Base-by-base conservation (phyloP, 192 early-diverging fungal genomes). In the Phycomyces nitens region DNA sequence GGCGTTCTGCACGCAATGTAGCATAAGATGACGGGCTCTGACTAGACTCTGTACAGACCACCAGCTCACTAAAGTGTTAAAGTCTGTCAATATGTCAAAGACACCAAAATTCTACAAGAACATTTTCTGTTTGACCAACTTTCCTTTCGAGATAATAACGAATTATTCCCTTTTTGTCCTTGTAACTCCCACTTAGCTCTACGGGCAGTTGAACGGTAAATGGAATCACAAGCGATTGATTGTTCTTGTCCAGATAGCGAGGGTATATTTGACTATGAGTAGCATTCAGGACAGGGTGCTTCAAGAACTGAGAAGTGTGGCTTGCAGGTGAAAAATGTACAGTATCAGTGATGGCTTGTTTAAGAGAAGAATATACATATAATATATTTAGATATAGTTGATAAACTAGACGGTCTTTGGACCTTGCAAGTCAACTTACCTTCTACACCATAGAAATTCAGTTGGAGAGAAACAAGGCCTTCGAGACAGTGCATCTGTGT, bases 81-180 rank as follows among this genome's bases (percentile, higher is more conserved):
- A 10, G 7, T 7, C 7, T 58, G 34, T 58, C 26, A 58, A 58
- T 39, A 58, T 42, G 38, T 29, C 29, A 39, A 58, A 21, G 40
- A 34, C 27, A 9, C n/a, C n/a, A n/a, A n/a, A n/a, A n/a, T 34
- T 5, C 2, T 34, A 34, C 29, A 34, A 34, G 3, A 34, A 34
- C 29, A 7, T 5, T 34, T 2, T 2, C 29, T 34, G 2, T 34
- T 34, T 34, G n/a, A n/a, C 29, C 3, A 34, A 34, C 29, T 34
- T 34, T 34, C 68, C 68, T 50, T 60, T 63, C 38, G 20, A 69
- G 44, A 18, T 55, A 40, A 24, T 69, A 69, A 27, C 34, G 54
- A 56, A 69, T 29, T 18, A 18, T 29, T 23, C 53, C 50, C 16
- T 62, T 69, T 56, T 62, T 69, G 39, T 69, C 68, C 15, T 56